phyloP scores from a whole-genome alignment of 2,329 filamentous ascomycete genomes.

The Colletotrichum horii region DNA sequence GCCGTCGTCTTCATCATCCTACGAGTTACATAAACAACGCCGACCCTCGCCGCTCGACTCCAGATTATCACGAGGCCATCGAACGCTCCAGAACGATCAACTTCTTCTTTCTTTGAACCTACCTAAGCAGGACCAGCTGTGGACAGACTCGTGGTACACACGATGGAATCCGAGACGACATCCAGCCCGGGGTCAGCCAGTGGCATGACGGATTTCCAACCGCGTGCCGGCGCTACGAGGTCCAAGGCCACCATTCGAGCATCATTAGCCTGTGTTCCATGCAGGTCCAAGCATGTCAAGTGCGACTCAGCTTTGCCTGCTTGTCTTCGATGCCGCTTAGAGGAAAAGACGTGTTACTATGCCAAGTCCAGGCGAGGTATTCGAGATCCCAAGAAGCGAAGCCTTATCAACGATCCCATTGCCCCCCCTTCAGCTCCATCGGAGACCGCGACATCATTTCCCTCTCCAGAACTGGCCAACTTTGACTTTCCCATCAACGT shows the following conservation, averaged over 20 bases:
- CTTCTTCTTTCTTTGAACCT: not conserved
- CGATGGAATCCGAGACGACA: not conserved
- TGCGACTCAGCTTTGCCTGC: slow-evolving; percentile 34
- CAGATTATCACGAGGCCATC: not conserved
- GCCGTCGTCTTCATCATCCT: not conserved
- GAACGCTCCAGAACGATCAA: not conserved
- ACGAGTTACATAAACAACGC: slow-evolving; percentile 18
- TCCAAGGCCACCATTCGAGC: slow-evolving; percentile 43
- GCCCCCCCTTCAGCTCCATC: slow-evolving; percentile 11
- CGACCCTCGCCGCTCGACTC: not conserved
- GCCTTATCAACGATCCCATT: slow-evolving; percentile 31
- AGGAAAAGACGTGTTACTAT: slow-evolving; percentile 51
- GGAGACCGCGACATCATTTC: not conserved
- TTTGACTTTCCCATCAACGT: slow-evolving; percentile 21
- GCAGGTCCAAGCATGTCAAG: slow-evolving; percentile 51
- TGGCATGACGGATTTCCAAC: not conserved
- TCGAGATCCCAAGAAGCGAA: slow-evolving; percentile 37
- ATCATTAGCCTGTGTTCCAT: slow-evolving; percentile 52
- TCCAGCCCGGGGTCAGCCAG: slow-evolving; percentile 1
- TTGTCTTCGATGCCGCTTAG: slow-evolving; percentile 49
- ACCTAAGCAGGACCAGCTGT: not conserved
- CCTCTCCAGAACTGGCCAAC: slow-evolving; percentile 25
- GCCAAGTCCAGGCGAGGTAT: slow-evolving; percentile 52
- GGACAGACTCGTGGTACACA: not conserved
- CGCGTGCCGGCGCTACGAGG: slow-evolving; percentile 17